Evolutionary conservation across 2,329 filamentous ascomycete species (phyloP).

Genomic region (Penicillium sp.): DNA sequence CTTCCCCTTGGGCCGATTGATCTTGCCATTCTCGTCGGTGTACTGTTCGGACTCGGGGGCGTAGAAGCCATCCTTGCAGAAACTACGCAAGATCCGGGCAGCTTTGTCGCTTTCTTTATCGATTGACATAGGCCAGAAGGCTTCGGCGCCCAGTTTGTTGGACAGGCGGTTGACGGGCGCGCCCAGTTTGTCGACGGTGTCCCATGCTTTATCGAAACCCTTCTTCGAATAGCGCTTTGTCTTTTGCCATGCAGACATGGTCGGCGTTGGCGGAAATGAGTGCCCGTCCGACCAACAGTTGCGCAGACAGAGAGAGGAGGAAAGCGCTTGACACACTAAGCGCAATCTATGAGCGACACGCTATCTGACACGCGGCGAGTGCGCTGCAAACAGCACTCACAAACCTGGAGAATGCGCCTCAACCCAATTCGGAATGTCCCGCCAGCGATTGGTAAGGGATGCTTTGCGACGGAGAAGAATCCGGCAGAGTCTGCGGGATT

Average conservation of each 20-base stretch:
- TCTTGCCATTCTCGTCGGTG: conserved; percentile 49
- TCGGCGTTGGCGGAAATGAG: conserved; percentile 1
- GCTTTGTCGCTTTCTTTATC: conserved; percentile 92
- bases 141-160: conserved; percentile 79
- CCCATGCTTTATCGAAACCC: conserved; percentile 75
- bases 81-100: conserved; percentile 83
- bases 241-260: conserved; percentile 55
- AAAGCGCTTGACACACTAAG: not conserved
- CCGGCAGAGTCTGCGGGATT: conserved; percentile 18
- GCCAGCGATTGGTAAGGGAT: conserved; percentile 6
- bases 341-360: conserved; percentile 16
- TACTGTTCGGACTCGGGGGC: conserved; percentile 57
- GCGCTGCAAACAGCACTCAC: conserved; percentile 26
- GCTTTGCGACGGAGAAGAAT: conserved; percentile 13
- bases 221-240: conserved; percentile 59
- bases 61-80: conserved; percentile 81
- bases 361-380: conserved; percentile 17
- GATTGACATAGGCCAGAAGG: conserved; percentile 82
- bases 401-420: conserved; percentile 20
- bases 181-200: conserved; percentile 68
- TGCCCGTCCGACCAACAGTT: not conserved
- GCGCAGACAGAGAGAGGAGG: not conserved
- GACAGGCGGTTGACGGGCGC: conserved; percentile 78
- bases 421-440: conserved; percentile 22
- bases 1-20: conserved; percentile 60